Conservation (phyloP, 108 stramenopile species). For the Craspedostauros australis region DNA sequence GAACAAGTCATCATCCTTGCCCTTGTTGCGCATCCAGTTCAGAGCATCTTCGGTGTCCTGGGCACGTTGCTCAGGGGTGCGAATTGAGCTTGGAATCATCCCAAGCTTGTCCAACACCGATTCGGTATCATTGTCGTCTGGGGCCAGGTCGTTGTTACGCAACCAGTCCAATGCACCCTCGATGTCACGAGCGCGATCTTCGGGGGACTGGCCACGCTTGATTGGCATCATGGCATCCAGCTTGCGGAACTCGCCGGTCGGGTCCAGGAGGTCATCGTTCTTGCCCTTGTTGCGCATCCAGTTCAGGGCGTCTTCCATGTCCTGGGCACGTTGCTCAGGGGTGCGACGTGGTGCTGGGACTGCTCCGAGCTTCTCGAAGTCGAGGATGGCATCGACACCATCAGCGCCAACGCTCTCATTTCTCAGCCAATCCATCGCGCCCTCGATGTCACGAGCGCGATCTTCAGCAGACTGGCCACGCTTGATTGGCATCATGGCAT, state of each 20-base stretch:
- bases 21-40: conserved; percentile 11
- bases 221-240: conserved; percentile 8
- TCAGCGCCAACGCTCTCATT: conserved; percentile 11
- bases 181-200: conserved; percentile 23
- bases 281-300: conserved; percentile 13
- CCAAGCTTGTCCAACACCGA: background rate
- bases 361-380: conserved; percentile 3
- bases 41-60: conserved; percentile 11
- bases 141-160: conserved; percentile 12
- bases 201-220: conserved; percentile 7
- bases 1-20: background rate
- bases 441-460: conserved; percentile 19
- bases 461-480: conserved; percentile 14
- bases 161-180: conserved; percentile 33
- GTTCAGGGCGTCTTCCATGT: conserved; percentile 14
- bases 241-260: background rate
- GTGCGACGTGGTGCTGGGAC: conserved; percentile 9
- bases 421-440: conserved; percentile 21
- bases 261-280: background rate
- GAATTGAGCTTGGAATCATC: conserved; percentile 4
- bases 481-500: conserved; percentile 11
- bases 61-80: conserved; percentile 8
- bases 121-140: conserved; percentile 4
- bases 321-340: conserved; percentile 20
- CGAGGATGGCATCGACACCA: conserved; percentile 3